Percentiles rank a stretch among this genome's conserved stretches.
These are phyloP conservation scores for Metschnikowia shivogae DNA, from an alignment of 805 yeast species.

Conservation along the genomic window DNA sequence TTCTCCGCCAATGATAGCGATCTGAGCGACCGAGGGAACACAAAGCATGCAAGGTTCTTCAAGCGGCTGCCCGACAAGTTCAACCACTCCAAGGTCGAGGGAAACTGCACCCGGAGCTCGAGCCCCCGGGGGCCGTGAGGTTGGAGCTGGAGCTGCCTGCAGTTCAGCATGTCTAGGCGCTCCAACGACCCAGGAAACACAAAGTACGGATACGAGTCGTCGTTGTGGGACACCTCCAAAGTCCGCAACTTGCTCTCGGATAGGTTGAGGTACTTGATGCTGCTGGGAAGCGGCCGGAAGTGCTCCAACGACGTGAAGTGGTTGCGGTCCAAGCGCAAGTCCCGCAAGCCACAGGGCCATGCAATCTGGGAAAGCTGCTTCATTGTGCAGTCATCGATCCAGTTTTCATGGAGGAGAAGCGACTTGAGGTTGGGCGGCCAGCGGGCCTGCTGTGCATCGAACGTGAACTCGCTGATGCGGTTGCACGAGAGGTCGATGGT, in stretches of 20 bases:
- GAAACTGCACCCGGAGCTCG: slow-evolving; percentile 22
- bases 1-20: slow-evolving; percentile 25
- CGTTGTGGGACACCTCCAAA: slow-evolving; percentile 10
- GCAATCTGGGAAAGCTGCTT: slow-evolving; percentile 14
- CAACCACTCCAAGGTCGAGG: slow-evolving; percentile 18
- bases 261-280: slow-evolving; percentile 23
- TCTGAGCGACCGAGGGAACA: slow-evolving; percentile 22
- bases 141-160: slow-evolving; percentile 12
- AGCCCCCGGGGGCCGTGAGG: too few relatives aligned
- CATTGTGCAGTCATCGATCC: slow-evolving; percentile 18
- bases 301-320: slow-evolving; percentile 18
- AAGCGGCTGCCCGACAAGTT: slow-evolving; percentile 25
- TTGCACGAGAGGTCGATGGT: slow-evolving; percentile 29
- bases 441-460: slow-evolving; percentile 4
- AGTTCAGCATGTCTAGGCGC: slow-evolving; percentile 20
- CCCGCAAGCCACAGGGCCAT: slow-evolving; percentile 24
- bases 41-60: slow-evolving; percentile 17
- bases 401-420: slow-evolving; percentile 22
- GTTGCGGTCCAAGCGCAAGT: slow-evolving; percentile 23
- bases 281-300: slow-evolving; percentile 20
- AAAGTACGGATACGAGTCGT: slow-evolving; percentile 17
- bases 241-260: slow-evolving; percentile 21
- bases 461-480: slow-evolving; percentile 13
- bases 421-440: slow-evolving; percentile 28
- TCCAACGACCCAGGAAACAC: slow-evolving; percentile 27